These are phyloP conservation scores for Ophiostoma sp. DNA, from an alignment of 2,329 filamentous ascomycete genomes.

Conservation along the genomic window DNA sequence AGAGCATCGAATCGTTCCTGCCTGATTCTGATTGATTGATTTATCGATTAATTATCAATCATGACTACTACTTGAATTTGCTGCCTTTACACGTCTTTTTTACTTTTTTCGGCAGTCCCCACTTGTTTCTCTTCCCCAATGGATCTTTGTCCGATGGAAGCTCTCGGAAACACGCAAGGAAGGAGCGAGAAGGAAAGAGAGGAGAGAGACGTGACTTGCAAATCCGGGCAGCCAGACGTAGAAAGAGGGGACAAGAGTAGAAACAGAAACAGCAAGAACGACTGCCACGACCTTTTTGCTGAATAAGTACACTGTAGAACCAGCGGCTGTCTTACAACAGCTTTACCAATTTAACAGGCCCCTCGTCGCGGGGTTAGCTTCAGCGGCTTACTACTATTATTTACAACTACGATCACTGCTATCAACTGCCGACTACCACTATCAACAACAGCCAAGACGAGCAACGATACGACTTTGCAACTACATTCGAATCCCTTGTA, in stretches of 20 bases:
- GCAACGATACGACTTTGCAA: background rate
- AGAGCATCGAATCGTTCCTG: background rate
- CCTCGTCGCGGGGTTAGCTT: slow-evolving; percentile 5
- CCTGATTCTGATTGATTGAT: background rate
- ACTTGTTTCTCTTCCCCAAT: slow-evolving; percentile 12
- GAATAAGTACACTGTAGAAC: too few species aligned
- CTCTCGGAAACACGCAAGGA: slow-evolving; percentile 26
- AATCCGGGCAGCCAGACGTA: background rate
- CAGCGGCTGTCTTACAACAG: background rate
- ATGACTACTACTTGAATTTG: background rate
- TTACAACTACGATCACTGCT: background rate
- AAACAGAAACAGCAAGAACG: background rate
- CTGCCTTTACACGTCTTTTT: slow-evolving; percentile 7
- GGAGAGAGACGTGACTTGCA: background rate
- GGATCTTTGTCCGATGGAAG: slow-evolving; percentile 25
- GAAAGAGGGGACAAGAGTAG: background rate
- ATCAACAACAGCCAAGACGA: background rate
- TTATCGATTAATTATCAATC: background rate
- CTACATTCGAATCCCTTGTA: background rate
- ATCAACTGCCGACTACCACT: background rate
- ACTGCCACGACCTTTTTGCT: too few species aligned
- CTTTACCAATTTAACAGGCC: background rate
- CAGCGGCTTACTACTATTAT: background rate
- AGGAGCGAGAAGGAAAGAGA: slow-evolving; percentile 7
- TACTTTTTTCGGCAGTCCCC: slow-evolving; percentile 6